phyloP scores from a whole-genome alignment of 2,329 filamentous ascomycete species.

The Phialophora chinensis region DNA sequence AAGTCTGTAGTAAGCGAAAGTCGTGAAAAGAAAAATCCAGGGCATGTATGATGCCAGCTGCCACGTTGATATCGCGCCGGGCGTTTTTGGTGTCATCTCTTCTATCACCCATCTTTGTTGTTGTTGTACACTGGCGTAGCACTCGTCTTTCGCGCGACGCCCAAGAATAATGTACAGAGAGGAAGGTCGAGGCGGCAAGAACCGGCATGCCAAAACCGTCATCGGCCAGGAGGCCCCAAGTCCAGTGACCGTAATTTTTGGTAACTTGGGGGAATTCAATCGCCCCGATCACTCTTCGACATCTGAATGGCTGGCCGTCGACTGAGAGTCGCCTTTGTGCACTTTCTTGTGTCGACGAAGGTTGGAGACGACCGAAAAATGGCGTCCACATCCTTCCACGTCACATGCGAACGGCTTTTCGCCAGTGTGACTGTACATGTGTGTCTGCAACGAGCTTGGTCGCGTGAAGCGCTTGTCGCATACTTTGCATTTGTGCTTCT shows the following conservation, averaged over 20 bases:
- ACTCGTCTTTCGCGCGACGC: slow-evolving; percentile 16
- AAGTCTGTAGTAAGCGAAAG: slow-evolving; percentile 27
- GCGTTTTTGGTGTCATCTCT: slow-evolving; percentile 18
- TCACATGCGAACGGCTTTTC: slow-evolving; percentile 97
- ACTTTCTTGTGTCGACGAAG: slow-evolving; percentile 93
- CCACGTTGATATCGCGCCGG: slow-evolving; percentile 15
- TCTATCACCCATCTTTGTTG: slow-evolving; percentile 22
- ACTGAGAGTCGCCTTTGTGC: slow-evolving; percentile 68
- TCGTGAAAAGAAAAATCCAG: slow-evolving; percentile 27
- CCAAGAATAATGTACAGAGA: slow-evolving; percentile 27
- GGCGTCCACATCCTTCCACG: slow-evolving; percentile 89
- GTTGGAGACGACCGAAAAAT: slow-evolving; percentile 98
- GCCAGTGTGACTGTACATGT: slow-evolving; percentile 98
- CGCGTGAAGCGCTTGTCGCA: slow-evolving; percentile 97
- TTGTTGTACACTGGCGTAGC: slow-evolving; percentile 28
- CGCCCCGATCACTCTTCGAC: slow-evolving; percentile 32
- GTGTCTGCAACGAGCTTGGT: slow-evolving; percentile 91
- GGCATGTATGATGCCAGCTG: slow-evolving; percentile 11
- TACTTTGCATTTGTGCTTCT: slow-evolving; percentile 99
- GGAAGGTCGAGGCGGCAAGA: slow-evolving; percentile 23
- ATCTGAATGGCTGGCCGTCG: slow-evolving; percentile 38
- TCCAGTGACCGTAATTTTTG: background rate
- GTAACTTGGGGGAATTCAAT: background rate
- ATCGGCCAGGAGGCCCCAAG: background rate
- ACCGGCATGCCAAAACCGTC: slow-evolving; percentile 9